Evolutionary conservation across 192 early-diverging fungal species (phyloP), one percentile per base, ranked within the genome.

Genomic region (Bifiguratus adelaidae): DNA sequence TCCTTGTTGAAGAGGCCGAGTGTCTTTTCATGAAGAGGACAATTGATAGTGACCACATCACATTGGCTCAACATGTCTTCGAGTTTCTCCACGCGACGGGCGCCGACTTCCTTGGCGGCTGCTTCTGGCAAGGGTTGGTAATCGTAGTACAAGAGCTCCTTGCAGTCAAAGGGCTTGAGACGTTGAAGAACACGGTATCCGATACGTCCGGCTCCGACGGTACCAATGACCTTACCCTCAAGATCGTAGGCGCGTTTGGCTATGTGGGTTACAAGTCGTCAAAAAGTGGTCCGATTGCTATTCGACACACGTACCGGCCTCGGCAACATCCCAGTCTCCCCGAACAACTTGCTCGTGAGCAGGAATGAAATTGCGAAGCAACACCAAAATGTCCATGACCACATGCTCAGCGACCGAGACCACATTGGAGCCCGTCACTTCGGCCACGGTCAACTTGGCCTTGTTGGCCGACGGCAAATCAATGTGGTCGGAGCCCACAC

Each of bases 391-490:
- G 53, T 16, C 19, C 44, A 30, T 45, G 1, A 45, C 9, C 8
- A 28, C 44, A 28, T 28, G 25, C 15, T 45, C 44, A 15, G 44
- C 44, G 12, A 45, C 44, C 9, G 7, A 30, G 25, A 45, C 44
- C 16, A 45, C 44, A 30, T 55, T 55, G 1, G 45, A 50, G 0
- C 53, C 53, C 15, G 53, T 55, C 18, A 55, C 51, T 55, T 55
- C 53, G 22, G 28, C 20, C 18, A 55, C 53, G 3, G 47, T 20
- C 24, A 55, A 8, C 4, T 53, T 19, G 15, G 16, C 28, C 4
- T 47, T 29, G 15, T 18, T 8, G 16, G 44, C 40, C 13, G n/a
- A 1, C n/a, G 7, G 16, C 12, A 53, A 16, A 11, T 52, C 7
- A 25, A 48, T 37, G 48, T 55, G 53, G 28, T 55, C 53, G 7